Evolutionary conservation across 176 grass and related monocot species (phyloP), one percentile per base, ranked within the genome.

Genomic region (Rhynchospora tenuis): DNA sequence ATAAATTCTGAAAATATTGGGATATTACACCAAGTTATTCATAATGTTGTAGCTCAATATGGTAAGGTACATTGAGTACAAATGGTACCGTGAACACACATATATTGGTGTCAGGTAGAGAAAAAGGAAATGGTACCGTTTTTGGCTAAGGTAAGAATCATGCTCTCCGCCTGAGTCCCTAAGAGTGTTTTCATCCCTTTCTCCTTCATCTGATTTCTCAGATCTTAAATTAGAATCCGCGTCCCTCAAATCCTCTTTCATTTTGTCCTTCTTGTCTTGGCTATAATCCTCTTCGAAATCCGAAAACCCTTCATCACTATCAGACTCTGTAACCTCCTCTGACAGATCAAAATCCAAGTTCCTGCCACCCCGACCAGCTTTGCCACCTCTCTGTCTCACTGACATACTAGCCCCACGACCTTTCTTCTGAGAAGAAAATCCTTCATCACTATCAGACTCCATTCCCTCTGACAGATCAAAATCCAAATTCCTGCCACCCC

Each of bases 141-240:
- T 97, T 47, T 94, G 87, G 87, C 92, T 93, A 79, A 97, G 81
- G 87, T 97, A 97, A 60, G 95, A 97, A 86, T 92, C 87, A 13
- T 85, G 59, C 83, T 85, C 86, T 52, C 72, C 82, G 45, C 14
- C 47, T 66, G 66, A 65, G 56, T 31, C 83, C 23, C 71, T 70
- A n/a, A 43, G 27, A 54, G 29, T 11, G 51, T 82, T 83, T 20
- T 79, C 87, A 87, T 68, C 56, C 47, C 58, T 44, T 47, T 90
- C 77, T 86, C 52, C 66, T 88, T 90, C 59, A 42, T 11, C 59
- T 46, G 42, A 75, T 22, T 85, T 63, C 23, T 44, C 81, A 42
- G 85, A 89, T 15, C 59, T n/a, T 0, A 80, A 68, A 10, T 38
- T 54, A 19, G 62, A 84, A 81, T 73, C 62, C 46, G 20, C 38